These are phyloP conservation scores for Boletus smithii DNA, from an alignment of 1,284 basidiomycete species.

Conservation along the genomic window DNA sequence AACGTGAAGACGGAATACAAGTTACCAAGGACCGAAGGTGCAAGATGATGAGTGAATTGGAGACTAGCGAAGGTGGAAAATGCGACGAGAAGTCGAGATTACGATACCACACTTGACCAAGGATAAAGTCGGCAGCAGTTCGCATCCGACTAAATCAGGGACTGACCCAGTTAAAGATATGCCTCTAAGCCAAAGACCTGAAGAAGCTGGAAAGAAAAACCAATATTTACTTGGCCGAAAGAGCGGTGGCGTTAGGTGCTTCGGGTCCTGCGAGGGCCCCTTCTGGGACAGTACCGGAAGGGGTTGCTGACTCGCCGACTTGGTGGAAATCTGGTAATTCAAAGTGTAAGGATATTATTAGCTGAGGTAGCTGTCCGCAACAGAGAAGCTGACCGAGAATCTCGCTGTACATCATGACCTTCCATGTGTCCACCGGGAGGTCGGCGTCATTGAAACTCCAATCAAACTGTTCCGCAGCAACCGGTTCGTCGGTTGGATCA, in stretches of 20 bases:
- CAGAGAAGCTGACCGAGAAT: conserved; percentile 71
- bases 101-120: conserved; percentile 18
- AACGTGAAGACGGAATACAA: conserved; percentile 10
- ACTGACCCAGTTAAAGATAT: conserved; percentile 18
- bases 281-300: conserved; percentile 46
- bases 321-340: conserved; percentile 73
- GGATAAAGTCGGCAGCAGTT: conserved; percentile 9
- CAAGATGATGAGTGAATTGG: conserved; percentile 2
- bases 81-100: conserved; percentile 13
- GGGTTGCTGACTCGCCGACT: conserved; percentile 51
- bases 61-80: conserved; percentile 5
- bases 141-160: not conserved
- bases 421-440: conserved; percentile 98
- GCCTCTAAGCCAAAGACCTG: conserved; percentile 7
- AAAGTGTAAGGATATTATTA: too few species aligned
- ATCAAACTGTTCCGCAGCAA: conserved; percentile 93
- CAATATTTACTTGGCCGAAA: conserved; percentile 18
- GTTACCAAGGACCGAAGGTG: conserved; percentile 9
- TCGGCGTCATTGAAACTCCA: conserved; percentile 99
- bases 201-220: not conserved
- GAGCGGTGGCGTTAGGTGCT: conserved; percentile 8
- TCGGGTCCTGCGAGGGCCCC: conserved; percentile 67
- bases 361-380: not conserved
- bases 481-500: conserved; percentile 97
- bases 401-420: conserved; percentile 98